A percentile compares a stretch with the other conserved stretches of the same genome.
Evolutionary conservation across 805 yeast species (phyloP).

Genomic region (Schwanniomyces sp.): DNA sequence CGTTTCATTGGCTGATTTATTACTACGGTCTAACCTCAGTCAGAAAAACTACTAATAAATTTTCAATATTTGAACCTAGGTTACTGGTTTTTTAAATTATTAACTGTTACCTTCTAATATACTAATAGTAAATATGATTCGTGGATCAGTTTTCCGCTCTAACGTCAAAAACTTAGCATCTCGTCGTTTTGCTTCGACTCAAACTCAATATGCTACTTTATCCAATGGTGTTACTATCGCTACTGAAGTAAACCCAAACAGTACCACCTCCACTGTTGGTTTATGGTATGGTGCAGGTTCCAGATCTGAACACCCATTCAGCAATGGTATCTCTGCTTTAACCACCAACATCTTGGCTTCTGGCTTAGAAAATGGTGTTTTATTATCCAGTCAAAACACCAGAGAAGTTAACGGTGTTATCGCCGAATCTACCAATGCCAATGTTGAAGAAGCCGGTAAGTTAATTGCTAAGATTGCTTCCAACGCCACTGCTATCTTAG

Average conservation of each 20-base stretch:
- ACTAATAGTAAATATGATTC: slow-evolving; percentile 30
- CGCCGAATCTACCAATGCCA: slow-evolving; percentile 54
- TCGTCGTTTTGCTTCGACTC: slow-evolving; percentile 63
- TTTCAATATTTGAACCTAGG: neutral
- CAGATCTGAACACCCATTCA: slow-evolving; percentile 74
- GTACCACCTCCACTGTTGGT: slow-evolving; percentile 63
- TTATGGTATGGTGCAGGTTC: slow-evolving; percentile 76
- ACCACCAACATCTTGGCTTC: slow-evolving; percentile 51
- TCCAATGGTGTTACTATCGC: slow-evolving; percentile 76
- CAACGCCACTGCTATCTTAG: slow-evolving; percentile 33
- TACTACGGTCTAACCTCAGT: slow-evolving; percentile 2
- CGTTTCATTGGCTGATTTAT: slow-evolving; percentile 7
- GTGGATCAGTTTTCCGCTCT: slow-evolving; percentile 39
- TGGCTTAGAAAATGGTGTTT: slow-evolving; percentile 52
- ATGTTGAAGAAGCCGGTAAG: slow-evolving; percentile 51
- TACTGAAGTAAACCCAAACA: slow-evolving; percentile 58
- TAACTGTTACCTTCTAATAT: neutral
- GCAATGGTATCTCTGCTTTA: slow-evolving; percentile 77
- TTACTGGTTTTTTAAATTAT: neutral
- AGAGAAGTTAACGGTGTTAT: slow-evolving; percentile 67
- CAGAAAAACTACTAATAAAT: slow-evolving; percentile 3
- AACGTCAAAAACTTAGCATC: slow-evolving; percentile 26
- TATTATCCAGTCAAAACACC: slow-evolving; percentile 51
- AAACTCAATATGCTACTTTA: slow-evolving; percentile 69
- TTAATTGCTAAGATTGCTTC: slow-evolving; percentile 47